Conservation (phyloP, 75 land plant species). For the Azolla pinnata region DNA sequence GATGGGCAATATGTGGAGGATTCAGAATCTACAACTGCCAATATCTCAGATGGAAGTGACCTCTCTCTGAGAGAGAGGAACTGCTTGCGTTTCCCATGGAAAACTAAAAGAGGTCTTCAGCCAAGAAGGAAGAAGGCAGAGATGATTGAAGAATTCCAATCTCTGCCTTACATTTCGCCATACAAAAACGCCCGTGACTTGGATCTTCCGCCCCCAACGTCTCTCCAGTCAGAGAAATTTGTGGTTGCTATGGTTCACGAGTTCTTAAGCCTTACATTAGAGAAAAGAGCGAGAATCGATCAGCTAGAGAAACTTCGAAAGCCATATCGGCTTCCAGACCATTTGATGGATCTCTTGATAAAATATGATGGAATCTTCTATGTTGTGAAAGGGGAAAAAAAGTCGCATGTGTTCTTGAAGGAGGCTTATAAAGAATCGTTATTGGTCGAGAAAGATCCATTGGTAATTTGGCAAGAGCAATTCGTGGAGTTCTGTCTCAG, state of each 20-base stretch:
- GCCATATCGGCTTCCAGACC: conserved; percentile 54
- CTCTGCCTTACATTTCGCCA: conserved; percentile 59
- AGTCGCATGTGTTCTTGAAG: conserved; percentile 56
- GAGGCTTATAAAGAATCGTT: conserved; percentile 52
- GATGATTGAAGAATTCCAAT: conserved; percentile 7
- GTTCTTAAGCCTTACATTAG: conserved; percentile 52
- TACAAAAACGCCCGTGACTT: conserved; percentile 25
- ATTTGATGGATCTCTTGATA: conserved; percentile 37
- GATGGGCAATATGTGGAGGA: too few species aligned
- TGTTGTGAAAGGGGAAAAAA: conserved; percentile 54
- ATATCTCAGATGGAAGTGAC: not conserved
- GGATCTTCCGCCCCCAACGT: conserved; percentile 7
- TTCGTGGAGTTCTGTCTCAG: conserved; percentile 39
- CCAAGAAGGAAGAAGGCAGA: not conserved
- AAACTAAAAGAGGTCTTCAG: not conserved
- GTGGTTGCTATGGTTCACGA: conserved; percentile 66
- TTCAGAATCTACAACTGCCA: too few species aligned
- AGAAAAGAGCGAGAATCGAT: conserved; percentile 53
- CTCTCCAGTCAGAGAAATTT: conserved; percentile 45
- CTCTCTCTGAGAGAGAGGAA: too few species aligned
- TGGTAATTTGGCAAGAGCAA: conserved; percentile 57
- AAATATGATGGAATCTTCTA: conserved; percentile 69
- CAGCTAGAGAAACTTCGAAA: conserved; percentile 49
- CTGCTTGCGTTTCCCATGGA: conserved; percentile 1
- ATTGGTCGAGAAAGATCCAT: conserved; percentile 58